phyloP scores from a whole-genome alignment of 2,329 filamentous ascomycete species.

The Aspergillus piperis region DNA sequence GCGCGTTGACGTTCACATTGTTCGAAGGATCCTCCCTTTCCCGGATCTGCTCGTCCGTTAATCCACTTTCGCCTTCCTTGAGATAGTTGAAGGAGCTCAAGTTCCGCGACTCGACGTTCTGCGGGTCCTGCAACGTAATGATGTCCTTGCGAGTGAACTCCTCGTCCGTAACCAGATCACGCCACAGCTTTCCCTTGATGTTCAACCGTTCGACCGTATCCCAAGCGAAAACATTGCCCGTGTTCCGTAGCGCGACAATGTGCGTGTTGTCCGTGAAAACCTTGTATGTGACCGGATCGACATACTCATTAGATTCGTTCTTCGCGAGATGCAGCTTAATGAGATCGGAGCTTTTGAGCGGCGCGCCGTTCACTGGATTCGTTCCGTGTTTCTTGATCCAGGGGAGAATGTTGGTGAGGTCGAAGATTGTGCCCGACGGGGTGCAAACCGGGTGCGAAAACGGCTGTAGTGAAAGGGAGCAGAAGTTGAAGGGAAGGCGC shows the following conservation, averaged over 20 bases:
- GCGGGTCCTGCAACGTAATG: slow-evolving; percentile 93
- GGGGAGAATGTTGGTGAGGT: slow-evolving; percentile 87
- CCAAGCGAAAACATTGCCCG: slow-evolving; percentile 94
- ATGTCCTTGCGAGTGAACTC: slow-evolving; percentile 89
- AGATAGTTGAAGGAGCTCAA: slow-evolving; percentile 87
- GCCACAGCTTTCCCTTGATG: slow-evolving; percentile 95
- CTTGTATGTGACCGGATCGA: slow-evolving; percentile 97
- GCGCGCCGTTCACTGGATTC: slow-evolving; percentile 82
- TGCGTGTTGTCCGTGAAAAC: slow-evolving; percentile 98
- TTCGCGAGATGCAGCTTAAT: slow-evolving; percentile 90
- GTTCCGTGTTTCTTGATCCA: slow-evolving; percentile 95
- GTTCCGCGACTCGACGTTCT: slow-evolving; percentile 80
- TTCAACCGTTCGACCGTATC: slow-evolving; percentile 95
- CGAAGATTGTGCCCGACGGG: slow-evolving; percentile 81
- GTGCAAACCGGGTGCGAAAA: slow-evolving; percentile 96
- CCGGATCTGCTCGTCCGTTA: slow-evolving; percentile 69
- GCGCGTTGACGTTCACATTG: slow-evolving; percentile 74
- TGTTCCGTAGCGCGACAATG: slow-evolving; percentile 81
- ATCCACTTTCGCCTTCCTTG: slow-evolving; percentile 72
- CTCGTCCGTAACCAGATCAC: slow-evolving; percentile 81
- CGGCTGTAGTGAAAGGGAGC: slow-evolving; percentile 90
- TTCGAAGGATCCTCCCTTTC: slow-evolving; percentile 60
- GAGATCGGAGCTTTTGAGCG: slow-evolving; percentile 76
- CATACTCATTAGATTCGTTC: slow-evolving; percentile 87
- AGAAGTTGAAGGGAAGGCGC: slow-evolving; percentile 95